Evolutionary conservation across 2,329 filamentous ascomycete species (phyloP).

Genomic region (Penicillium brevicompactum): DNA sequence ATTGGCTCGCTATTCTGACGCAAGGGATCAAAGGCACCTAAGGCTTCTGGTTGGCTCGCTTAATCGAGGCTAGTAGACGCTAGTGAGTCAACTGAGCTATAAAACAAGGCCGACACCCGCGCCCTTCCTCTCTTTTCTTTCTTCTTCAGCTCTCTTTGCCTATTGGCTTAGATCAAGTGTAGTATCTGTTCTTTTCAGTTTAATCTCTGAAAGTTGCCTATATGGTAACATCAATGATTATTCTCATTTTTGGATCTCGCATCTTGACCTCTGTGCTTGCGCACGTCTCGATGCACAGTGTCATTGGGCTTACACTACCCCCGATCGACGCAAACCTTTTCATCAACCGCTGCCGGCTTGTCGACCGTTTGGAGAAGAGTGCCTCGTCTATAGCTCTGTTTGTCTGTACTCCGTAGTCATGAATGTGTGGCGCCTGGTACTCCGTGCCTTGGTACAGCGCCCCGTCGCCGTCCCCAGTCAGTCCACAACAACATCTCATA

Average conservation of each 20-base stretch:
- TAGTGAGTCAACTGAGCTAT: neutral
- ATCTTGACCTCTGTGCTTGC: constrained; percentile 69
- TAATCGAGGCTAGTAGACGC: neutral
- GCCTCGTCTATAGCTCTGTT: too few relatives aligned
- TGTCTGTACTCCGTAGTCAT: too few relatives aligned
- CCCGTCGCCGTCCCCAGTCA: too few relatives aligned
- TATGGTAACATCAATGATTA: constrained; percentile 75
- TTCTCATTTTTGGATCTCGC: constrained; percentile 70
- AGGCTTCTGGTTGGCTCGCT: neutral
- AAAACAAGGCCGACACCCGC: constrained; percentile 8
- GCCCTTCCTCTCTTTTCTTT: constrained; percentile 44
- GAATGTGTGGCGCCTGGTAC: too few relatives aligned
- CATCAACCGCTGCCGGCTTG: constrained; percentile 43
- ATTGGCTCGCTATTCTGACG: too few relatives aligned
- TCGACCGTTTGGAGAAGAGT: constrained; percentile 55
- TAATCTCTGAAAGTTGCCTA: constrained; percentile 83
- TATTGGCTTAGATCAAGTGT: constrained; percentile 83
- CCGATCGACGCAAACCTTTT: constrained; percentile 67
- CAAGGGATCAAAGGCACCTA: too few relatives aligned
- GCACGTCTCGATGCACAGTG: constrained; percentile 65
- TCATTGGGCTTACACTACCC: constrained; percentile 74
- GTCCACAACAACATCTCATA: too few relatives aligned
- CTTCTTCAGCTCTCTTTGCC: constrained; percentile 52
- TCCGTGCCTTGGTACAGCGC: too few relatives aligned
- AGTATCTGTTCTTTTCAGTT: constrained; percentile 98